A percentile compares a stretch with the other conserved stretches of the same genome.
Evolutionary conservation across 306 rosid species (phyloP).

Genomic region (Mucuna pruriens): DNA sequence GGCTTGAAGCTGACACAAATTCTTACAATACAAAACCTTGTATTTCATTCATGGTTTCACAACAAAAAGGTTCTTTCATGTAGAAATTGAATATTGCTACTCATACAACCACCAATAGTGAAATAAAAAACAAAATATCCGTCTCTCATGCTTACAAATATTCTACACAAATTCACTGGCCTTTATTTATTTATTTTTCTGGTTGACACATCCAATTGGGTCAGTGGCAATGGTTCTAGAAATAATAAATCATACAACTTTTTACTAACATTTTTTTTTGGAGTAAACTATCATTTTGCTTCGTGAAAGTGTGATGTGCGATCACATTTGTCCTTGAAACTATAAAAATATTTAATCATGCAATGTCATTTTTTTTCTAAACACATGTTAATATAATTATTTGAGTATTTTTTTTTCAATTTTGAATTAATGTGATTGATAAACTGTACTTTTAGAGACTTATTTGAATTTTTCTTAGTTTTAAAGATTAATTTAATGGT

Average conservation of each 20-base stretch:
- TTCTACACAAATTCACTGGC: conserved; percentile 2
- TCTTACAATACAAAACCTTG: conserved; percentile 40
- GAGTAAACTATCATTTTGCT: too few species aligned
- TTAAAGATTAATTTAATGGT: too few species aligned
- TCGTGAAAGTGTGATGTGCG: too few species aligned
- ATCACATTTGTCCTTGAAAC: too few species aligned
- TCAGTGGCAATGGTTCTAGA: background rate
- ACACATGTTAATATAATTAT: too few species aligned
- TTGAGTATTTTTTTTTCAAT: too few species aligned
- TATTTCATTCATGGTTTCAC: conserved; percentile 26
- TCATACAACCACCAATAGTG: conserved; percentile 19
- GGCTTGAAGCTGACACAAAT: conserved; percentile 33
- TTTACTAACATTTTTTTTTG: background rate
- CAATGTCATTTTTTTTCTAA: too few species aligned
- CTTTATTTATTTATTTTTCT: background rate
- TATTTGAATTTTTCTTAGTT: too few species aligned
- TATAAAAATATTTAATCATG: too few species aligned
- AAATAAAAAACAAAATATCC: conserved; percentile 5
- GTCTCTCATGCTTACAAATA: background rate
- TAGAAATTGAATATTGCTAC: conserved; percentile 28
- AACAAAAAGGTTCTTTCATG: conserved; percentile 30
- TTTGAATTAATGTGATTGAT: too few species aligned
- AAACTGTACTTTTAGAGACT: too few species aligned
- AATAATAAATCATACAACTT: background rate
- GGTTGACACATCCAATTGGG: background rate